Evolutionary conservation across 495 filamentous ascomycete species (phyloP).

Genomic region (Parachaetomium inaequale): DNA sequence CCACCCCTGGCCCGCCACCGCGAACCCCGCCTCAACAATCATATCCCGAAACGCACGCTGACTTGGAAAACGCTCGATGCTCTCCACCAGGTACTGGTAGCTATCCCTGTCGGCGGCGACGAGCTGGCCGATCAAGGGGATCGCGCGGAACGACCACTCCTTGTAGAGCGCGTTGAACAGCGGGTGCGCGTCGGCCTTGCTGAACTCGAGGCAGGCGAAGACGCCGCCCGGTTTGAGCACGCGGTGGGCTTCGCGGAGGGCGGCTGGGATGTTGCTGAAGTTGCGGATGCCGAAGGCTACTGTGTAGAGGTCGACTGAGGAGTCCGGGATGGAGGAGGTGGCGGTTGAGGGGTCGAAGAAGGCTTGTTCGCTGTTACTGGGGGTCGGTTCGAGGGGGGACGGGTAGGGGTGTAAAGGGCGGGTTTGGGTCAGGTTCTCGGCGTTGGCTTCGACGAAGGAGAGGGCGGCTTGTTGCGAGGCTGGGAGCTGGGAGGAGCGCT

Average conservation of each 20-base stretch:
- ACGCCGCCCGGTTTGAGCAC: constrained; percentile 93
- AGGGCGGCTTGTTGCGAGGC: constrained; percentile 50
- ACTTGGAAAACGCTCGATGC: constrained; percentile 87
- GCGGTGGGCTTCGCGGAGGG: constrained; percentile 74
- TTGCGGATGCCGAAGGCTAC: constrained; percentile 98
- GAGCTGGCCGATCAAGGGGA: constrained; percentile 90
- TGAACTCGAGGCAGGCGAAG: constrained; percentile 96
- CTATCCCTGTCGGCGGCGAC: constrained; percentile 92
- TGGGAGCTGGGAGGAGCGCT: constrained; percentile 55
- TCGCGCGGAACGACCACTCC: constrained; percentile 90
- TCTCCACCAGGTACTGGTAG: constrained; percentile 98
- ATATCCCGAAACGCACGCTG: constrained; percentile 81
- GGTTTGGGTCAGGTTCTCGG: constrained; percentile 59
- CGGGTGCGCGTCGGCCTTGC: constrained; percentile 64
- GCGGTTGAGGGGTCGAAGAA: constrained; percentile 32
- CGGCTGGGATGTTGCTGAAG: constrained; percentile 81
- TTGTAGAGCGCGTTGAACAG: constrained; percentile 87
- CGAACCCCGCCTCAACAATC: constrained; percentile 85
- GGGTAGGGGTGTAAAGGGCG: constrained; percentile 19
- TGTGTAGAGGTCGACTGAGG: constrained; percentile 83
- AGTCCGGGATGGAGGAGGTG: constrained; percentile 47
- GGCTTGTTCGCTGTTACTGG: constrained; percentile 13
- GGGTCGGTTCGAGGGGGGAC: constrained; percentile 4
- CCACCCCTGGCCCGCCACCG: constrained; percentile 74
- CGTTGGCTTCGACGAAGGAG: constrained; percentile 85